Base-by-base conservation (phyloP, 495 filamentous ascomycete genomes). In the Jackrogersella minutella region DNA sequence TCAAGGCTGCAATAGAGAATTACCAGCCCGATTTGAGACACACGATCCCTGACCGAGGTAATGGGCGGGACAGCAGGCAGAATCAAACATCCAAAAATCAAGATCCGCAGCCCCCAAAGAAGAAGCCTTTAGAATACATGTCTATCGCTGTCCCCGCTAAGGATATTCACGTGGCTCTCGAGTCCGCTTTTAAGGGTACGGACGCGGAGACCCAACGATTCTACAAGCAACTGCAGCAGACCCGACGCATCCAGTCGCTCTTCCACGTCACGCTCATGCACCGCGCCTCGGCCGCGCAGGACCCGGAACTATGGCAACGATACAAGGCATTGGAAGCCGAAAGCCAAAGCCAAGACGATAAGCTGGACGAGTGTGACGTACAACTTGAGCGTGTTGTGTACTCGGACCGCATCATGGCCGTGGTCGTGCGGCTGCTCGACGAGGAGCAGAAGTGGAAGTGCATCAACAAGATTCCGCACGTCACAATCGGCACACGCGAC, bases 181-280 rank as follows among this genome's bases (percentile, higher is more conserved):
- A 92, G 10, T 86, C 85, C 53, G 76, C 86, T 34, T 98, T 98
- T 76, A 72, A 80, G 59, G 62, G 73, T 34, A 67, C 81, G 2
- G 69, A 80, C 2, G 60, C 83, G 31, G 72, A 82, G 54, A 80
- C 80, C 13, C 77, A 86, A 3, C 84, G 81, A 26, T 88, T 97
- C 65, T 98, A 89, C 82, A 82, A 86, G 62, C 85, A 91, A 41
- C 88, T 99, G 22, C 81, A 91, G 66, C 81, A 87, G 37, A 78
- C 81, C 1, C 84, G 88, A 21, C 91, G 95, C 50, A 75, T 98
- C 16, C 95, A 99, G 74, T 69, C 85, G 30, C 77, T 85, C n/a
- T 98, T 97, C 78, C 95, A 99, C 76, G 90, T 98, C 56, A 99
- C 95, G 0, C 85, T 99, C 11, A 92, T 97, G 73, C 95, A 99